Base-by-base conservation (phyloP, 768 basidiomycete genomes). In the Lactarius psammicola region DNA sequence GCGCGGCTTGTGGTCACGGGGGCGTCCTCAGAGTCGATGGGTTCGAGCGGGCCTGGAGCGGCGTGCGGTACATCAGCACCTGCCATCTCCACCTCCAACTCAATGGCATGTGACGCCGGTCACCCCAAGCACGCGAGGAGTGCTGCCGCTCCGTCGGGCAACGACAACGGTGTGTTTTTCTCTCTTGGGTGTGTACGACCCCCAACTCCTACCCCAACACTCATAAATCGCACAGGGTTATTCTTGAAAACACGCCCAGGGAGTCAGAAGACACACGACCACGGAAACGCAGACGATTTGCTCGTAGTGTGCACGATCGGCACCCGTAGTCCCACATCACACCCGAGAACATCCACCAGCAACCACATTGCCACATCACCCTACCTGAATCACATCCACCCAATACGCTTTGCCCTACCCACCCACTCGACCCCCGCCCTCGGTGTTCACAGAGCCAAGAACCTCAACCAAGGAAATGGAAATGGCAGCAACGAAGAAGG, bases 321-420 rank as follows among this genome's bases (percentile, higher is more conserved):
- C 79, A 85, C 51, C 82, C 88, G 0, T 67, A 76, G 86, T 78
- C 84, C 0, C 80, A 84, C 28, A 79, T 86, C n/a, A 88, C 88
- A 0, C 80, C 81, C 0, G 82, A 84, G 67, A 88, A 85, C 51
- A 87, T 79, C 8, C 74, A 74, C 8, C 71, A 72, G 18, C 84
- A 82, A 6, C 74, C 76, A 0, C 87, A 87, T 9, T 94, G 92
- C 92, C 82, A 81, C 60, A 82, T 85, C 51, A 90, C 89, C 0
- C 75, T 85, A 3, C 81, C 87, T 3, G 87, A 88, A 0, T 82
- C 76, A 90, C 20, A 78, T 92, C 6, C 80, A 82, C 2, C 87
- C 88, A 2, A 77, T 90, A 68, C 81, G 85, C 44, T 91, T 83
- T 81, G 90, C 4, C 92, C 93, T 4, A 75, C 72, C 10, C 82